A percentile compares a stretch with the other conserved stretches of the same genome.
phyloP scores from a whole-genome alignment of 2,329 filamentous ascomycete species.

The Cladosporium sp. region DNA sequence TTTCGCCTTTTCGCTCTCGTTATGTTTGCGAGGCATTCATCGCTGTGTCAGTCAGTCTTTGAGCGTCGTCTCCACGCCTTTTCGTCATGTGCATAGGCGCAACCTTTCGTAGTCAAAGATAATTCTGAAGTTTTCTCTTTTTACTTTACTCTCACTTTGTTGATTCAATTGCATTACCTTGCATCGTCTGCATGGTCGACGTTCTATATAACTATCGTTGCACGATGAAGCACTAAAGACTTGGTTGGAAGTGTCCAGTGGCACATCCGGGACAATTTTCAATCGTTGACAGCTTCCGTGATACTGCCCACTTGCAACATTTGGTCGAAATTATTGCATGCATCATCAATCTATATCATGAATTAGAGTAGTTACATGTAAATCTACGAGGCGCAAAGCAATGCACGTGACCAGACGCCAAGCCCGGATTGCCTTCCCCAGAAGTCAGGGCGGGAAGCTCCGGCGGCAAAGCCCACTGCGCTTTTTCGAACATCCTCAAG shows the following conservation, averaged over 20 bases:
- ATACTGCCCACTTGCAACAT: too few species aligned
- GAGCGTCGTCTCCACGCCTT: background rate
- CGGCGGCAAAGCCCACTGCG: constrained; percentile 9
- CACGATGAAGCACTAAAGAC: too few species aligned
- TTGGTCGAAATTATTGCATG: too few species aligned
- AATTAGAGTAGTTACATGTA: too few species aligned
- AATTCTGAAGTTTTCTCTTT: background rate
- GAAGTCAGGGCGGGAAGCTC: background rate
- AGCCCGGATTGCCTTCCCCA: background rate
- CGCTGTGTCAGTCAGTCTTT: constrained; percentile 6
- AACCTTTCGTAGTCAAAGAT: constrained; percentile 1
- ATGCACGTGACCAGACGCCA: background rate
- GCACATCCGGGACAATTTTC: too few species aligned
- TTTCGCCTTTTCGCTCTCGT: background rate
- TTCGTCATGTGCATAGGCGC: constrained; percentile 1
- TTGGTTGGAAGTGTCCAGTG: too few species aligned
- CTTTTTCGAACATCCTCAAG: constrained; percentile 7
- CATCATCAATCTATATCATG: too few species aligned
- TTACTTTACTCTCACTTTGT: background rate
- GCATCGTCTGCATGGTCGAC: too few species aligned
- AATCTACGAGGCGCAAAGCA: too few species aligned
- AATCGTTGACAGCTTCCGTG: too few species aligned
- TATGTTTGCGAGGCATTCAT: constrained; percentile 2
- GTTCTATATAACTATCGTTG: too few species aligned
- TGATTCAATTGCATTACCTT: background rate